Percentiles rank a stretch among this genome's conserved stretches.
Evolutionary conservation across 106 monocot genomes (phyloP).

Genomic region (Platanthera guangdongensis): DNA sequence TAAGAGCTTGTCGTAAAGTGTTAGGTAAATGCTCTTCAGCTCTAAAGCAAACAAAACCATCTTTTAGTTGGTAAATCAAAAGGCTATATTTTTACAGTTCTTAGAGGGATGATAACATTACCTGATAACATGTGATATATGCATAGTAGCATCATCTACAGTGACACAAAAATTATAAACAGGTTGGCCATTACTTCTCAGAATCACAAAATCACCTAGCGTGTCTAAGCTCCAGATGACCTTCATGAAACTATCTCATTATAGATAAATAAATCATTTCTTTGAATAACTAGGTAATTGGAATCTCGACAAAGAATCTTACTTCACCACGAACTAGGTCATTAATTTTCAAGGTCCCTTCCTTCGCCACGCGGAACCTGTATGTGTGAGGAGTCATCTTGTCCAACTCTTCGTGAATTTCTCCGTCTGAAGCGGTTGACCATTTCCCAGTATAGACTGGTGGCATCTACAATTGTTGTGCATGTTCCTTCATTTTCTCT

Average conservation of each 20-base stretch:
- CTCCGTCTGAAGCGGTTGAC: constrained; percentile 72
- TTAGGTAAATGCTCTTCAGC: too few species aligned
- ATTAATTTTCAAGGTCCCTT: constrained; percentile 73
- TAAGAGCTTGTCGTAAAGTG: too few species aligned
- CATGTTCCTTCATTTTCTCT: constrained; percentile 89
- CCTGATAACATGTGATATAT: too few species aligned
- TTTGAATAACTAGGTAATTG: neutral
- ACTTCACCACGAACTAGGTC: constrained; percentile 98
- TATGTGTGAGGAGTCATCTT: constrained; percentile 88
- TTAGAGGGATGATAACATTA: too few species aligned
- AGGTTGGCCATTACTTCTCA: constrained; percentile 98
- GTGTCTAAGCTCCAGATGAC: constrained; percentile 92
- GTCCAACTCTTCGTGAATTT: constrained; percentile 66
- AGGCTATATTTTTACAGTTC: too few species aligned
- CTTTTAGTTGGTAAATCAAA: too few species aligned
- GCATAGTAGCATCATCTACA: constrained; percentile 98
- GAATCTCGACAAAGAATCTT: constrained; percentile 12
- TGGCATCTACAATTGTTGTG: constrained; percentile 80
- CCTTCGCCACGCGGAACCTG: constrained; percentile 86
- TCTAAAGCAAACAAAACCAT: too few species aligned
- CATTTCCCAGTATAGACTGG: constrained; percentile 96
- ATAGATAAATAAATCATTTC: constrained; percentile 1
- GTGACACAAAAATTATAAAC: constrained; percentile 99
- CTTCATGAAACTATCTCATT: constrained; percentile 71
- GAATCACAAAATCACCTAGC: constrained; percentile 91